Conservation (phyloP, 371 early-diverging fungal genomes). For the Synchytrium microbalum region DNA sequence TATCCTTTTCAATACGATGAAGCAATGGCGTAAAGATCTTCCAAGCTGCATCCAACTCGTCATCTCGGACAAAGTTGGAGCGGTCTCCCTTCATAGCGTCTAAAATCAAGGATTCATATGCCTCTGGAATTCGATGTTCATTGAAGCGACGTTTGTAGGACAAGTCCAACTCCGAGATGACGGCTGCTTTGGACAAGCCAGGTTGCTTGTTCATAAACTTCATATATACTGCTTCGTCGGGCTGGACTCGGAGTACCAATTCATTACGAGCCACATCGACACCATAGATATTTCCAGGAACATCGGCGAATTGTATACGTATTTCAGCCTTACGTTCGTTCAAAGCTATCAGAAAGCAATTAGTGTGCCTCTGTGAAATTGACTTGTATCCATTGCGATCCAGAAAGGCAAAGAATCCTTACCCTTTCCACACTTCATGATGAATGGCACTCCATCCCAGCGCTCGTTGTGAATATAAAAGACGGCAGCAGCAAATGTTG, state of each 20-base stretch:
- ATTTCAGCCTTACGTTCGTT: constrained; percentile 89
- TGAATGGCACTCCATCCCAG: constrained; percentile 92
- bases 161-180: constrained; percentile 85
- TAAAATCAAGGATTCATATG: constrained; percentile 88
- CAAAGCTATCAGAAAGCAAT: constrained; percentile 49
- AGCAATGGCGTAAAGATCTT: constrained; percentile 92
- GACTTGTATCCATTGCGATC: neutral
- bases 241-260: constrained; percentile 91
- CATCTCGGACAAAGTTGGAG: constrained; percentile 93
- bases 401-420: neutral
- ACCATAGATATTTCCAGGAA: constrained; percentile 67
- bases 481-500: constrained; percentile 88
- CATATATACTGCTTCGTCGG: constrained; percentile 93
- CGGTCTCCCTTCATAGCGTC: constrained; percentile 88
- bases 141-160: constrained; percentile 80
- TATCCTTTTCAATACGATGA: constrained; percentile 73
- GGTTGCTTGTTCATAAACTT: constrained; percentile 92
- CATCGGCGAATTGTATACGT: constrained; percentile 90
- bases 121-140: constrained; percentile 86
- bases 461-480: constrained; percentile 86
- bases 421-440: constrained; percentile 91
- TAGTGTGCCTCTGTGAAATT: neutral
- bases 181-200: constrained; percentile 31
- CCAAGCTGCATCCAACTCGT: constrained; percentile 95
- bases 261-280: constrained; percentile 76